phyloP scores from a whole-genome alignment of 495 filamentous ascomycete species.

The Cryomyces minteri region DNA sequence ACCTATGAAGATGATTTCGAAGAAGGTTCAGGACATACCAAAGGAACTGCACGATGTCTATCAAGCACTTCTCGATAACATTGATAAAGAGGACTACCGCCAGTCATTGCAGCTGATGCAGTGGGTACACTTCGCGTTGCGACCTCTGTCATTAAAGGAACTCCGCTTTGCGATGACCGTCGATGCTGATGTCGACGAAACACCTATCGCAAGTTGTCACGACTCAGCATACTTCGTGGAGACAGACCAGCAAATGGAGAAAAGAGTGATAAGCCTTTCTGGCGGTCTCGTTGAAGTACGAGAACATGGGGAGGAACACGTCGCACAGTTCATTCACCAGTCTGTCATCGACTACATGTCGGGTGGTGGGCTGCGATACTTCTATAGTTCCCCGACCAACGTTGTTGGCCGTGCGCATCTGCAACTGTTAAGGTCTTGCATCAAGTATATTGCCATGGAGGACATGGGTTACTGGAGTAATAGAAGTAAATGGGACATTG shows the following conservation, averaged over 20 bases:
- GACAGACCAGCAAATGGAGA: slow-evolving; percentile 11
- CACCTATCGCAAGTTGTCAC: slow-evolving; percentile 4
- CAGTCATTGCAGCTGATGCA: slow-evolving; percentile 12
- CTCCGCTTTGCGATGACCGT: slow-evolving; percentile 17
- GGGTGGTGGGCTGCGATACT: slow-evolving; percentile 9
- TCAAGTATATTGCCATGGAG: slow-evolving; percentile 3
- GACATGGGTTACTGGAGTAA: background rate
- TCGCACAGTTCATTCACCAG: slow-evolving; percentile 24
- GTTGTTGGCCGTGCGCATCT: too few relatives aligned
- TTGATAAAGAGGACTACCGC: slow-evolving; percentile 3
- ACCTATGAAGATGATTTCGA: slow-evolving; percentile 2
- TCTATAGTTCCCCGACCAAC: background rate
- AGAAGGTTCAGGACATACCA: slow-evolving; percentile 7
- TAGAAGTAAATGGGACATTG: background rate
- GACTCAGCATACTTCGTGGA: background rate
- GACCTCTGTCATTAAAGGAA: slow-evolving; percentile 14
- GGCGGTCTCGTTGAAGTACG: slow-evolving; percentile 19
- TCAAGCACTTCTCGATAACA: slow-evolving; percentile 10
- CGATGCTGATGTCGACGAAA: slow-evolving; percentile 7
- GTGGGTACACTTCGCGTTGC: slow-evolving; percentile 17
- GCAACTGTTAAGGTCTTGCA: slow-evolving; percentile 2
- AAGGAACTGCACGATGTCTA: slow-evolving; percentile 15
- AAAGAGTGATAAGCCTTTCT: slow-evolving; percentile 15
- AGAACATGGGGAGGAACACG: background rate
- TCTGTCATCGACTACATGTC: slow-evolving; percentile 23